phyloP scores from a whole-genome alignment of 2,329 filamentous ascomycete genomes.

The Sporothrix dimorphospora region DNA sequence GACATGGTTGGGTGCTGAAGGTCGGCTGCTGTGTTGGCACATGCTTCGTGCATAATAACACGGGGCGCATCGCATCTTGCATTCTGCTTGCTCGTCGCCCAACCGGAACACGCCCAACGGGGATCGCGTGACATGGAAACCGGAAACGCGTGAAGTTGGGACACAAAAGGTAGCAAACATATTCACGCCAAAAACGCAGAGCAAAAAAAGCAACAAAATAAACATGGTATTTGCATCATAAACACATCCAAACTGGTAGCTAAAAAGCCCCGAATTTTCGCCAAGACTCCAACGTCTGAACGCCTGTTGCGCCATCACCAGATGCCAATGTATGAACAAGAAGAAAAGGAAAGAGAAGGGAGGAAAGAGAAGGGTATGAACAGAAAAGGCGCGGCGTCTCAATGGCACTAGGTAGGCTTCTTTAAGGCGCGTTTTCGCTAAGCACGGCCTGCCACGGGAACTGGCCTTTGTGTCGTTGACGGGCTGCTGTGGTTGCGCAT shows the following conservation, averaged over 20 bases:
- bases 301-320: slow-evolving; percentile 10
- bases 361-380: neutral
- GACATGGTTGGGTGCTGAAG: slow-evolving; percentile 23
- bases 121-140: neutral
- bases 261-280: neutral
- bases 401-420: neutral
- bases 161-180: neutral
- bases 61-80: neutral
- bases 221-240: neutral
- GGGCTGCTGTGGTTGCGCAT: slow-evolving; percentile 26
- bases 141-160: neutral
- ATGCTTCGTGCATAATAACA: slow-evolving; percentile 3
- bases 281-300: neutral
- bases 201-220: neutral
- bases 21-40: slow-evolving; percentile 1
- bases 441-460: slow-evolving; percentile 25
- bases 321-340: slow-evolving; percentile 1
- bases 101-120: slow-evolving; percentile 20
- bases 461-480: slow-evolving; percentile 11
- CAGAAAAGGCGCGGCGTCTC: neutral
- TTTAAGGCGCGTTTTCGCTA: neutral
- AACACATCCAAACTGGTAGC: neutral
- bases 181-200: neutral
- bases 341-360: neutral
- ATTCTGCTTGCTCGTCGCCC: slow-evolving; percentile 4